Conservation (phyloP, 805 yeast species). For the Blastobotrys mokoenaii region DNA sequence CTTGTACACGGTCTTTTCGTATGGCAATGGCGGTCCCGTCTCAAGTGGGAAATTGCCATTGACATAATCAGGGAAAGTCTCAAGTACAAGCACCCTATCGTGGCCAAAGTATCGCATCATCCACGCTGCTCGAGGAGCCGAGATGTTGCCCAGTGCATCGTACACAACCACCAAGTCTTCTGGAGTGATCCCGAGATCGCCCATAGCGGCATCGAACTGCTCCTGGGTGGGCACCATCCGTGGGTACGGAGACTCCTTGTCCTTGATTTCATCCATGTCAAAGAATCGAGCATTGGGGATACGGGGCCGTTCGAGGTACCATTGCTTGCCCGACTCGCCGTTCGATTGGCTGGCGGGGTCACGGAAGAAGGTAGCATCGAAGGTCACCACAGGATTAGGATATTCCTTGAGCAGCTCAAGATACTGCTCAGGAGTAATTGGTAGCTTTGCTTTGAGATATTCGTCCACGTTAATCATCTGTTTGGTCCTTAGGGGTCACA, state of each 20-base stretch:
- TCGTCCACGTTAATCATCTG: background rate
- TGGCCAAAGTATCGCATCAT: conserved; percentile 77
- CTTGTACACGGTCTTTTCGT: conserved; percentile 17
- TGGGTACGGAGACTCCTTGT: conserved; percentile 57
- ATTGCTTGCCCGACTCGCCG: conserved; percentile 46
- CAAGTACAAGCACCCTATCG: conserved; percentile 53
- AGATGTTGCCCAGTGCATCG: conserved; percentile 76
- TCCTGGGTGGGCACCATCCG: conserved; percentile 75
- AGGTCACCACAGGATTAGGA: background rate
- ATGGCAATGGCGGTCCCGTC: conserved; percentile 18
- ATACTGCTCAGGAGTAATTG: conserved; percentile 1
- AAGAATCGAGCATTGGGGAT: conserved; percentile 62
- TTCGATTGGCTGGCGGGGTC: conserved; percentile 1
- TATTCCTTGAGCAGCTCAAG: background rate
- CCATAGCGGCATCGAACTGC: conserved; percentile 42
- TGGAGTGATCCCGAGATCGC: conserved; percentile 23
- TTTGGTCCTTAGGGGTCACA: too few relatives aligned
- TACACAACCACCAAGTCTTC: conserved; percentile 67
- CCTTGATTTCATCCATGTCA: conserved; percentile 66
- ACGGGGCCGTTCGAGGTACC: conserved; percentile 43
- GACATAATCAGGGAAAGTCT: conserved; percentile 54
- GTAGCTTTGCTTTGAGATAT: background rate
- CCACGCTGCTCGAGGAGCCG: conserved; percentile 92
- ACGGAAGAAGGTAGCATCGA: conserved; percentile 1
- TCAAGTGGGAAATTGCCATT: conserved; percentile 40